A percentile compares a stretch with the other conserved stretches of the same genome.
These are phyloP conservation scores for Herpetomonas samuelpessoai DNA, from an alignment of 208 protist species.

Conservation along the genomic window DNA sequence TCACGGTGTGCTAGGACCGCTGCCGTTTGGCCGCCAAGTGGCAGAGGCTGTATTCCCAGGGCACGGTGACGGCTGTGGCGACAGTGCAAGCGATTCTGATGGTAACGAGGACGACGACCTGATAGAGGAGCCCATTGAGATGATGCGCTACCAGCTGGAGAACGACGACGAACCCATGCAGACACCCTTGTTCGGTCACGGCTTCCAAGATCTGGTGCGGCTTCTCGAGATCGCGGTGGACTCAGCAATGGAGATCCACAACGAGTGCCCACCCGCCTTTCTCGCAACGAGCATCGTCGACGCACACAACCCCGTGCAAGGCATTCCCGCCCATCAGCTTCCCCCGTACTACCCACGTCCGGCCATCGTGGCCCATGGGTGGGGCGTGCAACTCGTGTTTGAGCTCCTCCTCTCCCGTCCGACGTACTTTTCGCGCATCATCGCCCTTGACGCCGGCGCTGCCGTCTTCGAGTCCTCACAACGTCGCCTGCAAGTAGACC, in stretches of 20 bases:
- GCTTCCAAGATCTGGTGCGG: conserved; percentile 58
- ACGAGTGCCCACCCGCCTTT: conserved; percentile 37
- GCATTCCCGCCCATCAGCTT: conserved; percentile 29
- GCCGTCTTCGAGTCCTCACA: conserved; percentile 18
- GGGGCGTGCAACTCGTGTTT: conserved; percentile 52
- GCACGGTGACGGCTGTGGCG: too few species aligned
- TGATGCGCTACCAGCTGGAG: not conserved
- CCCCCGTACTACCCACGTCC: conserved; percentile 36
- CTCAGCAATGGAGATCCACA: conserved; percentile 63
- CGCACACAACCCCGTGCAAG: not conserved
- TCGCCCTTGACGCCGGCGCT: conserved; percentile 53
- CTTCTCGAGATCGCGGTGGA: conserved; percentile 74
- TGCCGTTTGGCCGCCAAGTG: not conserved
- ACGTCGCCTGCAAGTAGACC: not conserved
- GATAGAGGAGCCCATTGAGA: not conserved
- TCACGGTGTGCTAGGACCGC: too few species aligned
- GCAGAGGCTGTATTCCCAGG: not conserved
- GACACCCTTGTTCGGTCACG: conserved; percentile 38
- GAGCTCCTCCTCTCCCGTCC: conserved; percentile 58
- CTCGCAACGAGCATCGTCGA: conserved; percentile 2
- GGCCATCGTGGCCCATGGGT: conserved; percentile 63
- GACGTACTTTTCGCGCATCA: conserved; percentile 49
- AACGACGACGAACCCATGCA: conserved; percentile 12
- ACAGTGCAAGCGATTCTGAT: not conserved
- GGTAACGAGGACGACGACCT: not conserved